Conservation (phyloP, 306 rosid genomes). For the Sicyos baderoa region DNA sequence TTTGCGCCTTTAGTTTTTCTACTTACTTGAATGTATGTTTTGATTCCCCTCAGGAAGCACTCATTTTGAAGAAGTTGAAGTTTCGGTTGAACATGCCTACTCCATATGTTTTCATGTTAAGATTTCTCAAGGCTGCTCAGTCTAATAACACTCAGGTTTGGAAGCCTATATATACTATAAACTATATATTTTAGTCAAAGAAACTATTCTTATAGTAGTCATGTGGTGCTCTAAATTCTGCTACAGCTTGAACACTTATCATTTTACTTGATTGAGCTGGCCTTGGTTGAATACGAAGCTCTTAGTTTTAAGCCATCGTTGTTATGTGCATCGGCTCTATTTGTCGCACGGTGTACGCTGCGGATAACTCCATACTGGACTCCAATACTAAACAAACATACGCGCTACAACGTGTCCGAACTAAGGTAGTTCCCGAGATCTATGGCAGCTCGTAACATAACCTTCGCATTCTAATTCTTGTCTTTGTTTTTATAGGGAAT, state of each 20-base stretch:
- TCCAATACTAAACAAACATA: constrained; percentile 57
- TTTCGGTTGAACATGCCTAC: constrained; percentile 77
- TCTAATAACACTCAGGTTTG: constrained; percentile 52
- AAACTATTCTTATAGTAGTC: neutral
- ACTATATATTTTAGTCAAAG: neutral
- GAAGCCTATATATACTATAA: neutral
- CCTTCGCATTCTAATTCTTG: neutral
- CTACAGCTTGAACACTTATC: constrained; percentile 73
- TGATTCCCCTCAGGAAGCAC: constrained; percentile 54
- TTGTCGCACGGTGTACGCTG: constrained; percentile 70
- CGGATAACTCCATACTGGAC: constrained; percentile 64
- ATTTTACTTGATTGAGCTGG: constrained; percentile 60
- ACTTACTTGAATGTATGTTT: neutral
- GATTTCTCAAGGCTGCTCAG: constrained; percentile 88
- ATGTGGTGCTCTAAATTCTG: constrained; percentile 13
- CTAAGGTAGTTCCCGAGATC: constrained; percentile 37
- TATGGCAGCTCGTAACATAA: neutral
- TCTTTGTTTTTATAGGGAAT: constrained; percentile 29
- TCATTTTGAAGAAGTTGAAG: constrained; percentile 57
- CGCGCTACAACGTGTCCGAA: constrained; percentile 56
- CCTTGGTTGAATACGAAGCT: constrained; percentile 70
- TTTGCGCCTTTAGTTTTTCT: neutral
- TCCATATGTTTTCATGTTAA: constrained; percentile 80
- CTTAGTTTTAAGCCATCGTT: constrained; percentile 66
- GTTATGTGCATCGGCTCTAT: constrained; percentile 84